These are phyloP conservation scores for Hyphopichia fennica DNA, from an alignment of 1,139 yeast species.

Conservation along the genomic window DNA sequence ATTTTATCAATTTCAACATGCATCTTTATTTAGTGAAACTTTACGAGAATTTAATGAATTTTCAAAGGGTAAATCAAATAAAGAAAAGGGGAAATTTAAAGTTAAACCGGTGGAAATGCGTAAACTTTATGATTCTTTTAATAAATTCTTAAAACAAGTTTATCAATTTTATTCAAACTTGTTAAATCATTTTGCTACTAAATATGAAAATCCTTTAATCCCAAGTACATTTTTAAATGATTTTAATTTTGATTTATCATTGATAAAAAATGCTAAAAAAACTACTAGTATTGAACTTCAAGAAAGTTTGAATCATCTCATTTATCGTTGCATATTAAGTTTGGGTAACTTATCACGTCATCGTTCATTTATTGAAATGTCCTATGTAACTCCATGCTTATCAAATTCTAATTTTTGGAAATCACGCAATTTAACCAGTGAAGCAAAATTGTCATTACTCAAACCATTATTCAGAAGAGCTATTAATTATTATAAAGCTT, in stretches of 20 bases:
- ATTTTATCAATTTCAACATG: slow-evolving; percentile 47
- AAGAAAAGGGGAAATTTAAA: slow-evolving; percentile 19
- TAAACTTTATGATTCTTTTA: slow-evolving; percentile 52
- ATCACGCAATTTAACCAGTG: slow-evolving; percentile 34
- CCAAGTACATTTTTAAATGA: slow-evolving; percentile 27
- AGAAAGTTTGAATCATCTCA: slow-evolving; percentile 46
- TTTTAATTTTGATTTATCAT: slow-evolving; percentile 22
- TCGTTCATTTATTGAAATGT: slow-evolving; percentile 44
- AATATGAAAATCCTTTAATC: slow-evolving; percentile 33
- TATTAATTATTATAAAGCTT: slow-evolving; percentile 48
- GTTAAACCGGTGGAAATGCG: slow-evolving; percentile 54
- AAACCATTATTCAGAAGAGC: slow-evolving; percentile 31
- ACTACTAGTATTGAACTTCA: slow-evolving; percentile 23
- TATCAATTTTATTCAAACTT: slow-evolving; percentile 46
- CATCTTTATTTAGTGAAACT: slow-evolving; percentile 21
- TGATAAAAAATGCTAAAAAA: slow-evolving; percentile 14
- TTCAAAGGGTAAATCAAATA: slow-evolving; percentile 16
- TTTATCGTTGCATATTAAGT: slow-evolving; percentile 55
- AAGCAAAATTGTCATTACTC: slow-evolving; percentile 23
- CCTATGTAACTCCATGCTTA: slow-evolving; percentile 37
- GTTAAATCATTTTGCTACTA: slow-evolving; percentile 36
- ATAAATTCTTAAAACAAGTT: slow-evolving; percentile 47
- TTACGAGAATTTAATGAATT: slow-evolving; percentile 11
- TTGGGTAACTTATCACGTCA: slow-evolving; percentile 65
- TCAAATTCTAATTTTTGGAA: slow-evolving; percentile 35